phyloP scores from a whole-genome alignment of 768 basidiomycete species.

The Amanita polypyramis region DNA sequence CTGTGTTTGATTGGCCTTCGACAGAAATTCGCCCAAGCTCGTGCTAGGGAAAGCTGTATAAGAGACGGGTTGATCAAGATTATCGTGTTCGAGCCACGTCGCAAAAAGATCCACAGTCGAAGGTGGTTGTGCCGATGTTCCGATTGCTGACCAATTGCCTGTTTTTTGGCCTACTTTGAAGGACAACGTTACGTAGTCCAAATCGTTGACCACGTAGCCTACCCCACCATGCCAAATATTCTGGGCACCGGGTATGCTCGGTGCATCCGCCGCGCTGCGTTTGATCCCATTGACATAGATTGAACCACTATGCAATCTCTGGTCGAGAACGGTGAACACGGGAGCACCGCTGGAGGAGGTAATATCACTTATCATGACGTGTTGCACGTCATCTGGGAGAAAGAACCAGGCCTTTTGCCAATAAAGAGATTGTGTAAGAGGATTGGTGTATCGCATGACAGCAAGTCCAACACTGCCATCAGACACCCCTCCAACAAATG shows the following conservation, averaged over 20 bases:
- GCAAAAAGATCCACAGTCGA: conserved; percentile 52
- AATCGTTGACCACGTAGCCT: conserved; percentile 45
- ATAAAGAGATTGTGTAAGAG: conserved; percentile 36
- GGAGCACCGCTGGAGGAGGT: conserved; percentile 32
- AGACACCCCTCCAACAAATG: conserved; percentile 59
- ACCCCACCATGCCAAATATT: conserved; percentile 56
- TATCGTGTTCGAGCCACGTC: conserved; percentile 43
- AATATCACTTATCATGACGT: conserved; percentile 49
- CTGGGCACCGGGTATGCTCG: conserved; percentile 12
- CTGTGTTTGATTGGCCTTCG: conserved; percentile 21
- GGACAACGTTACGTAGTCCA: conserved; percentile 22
- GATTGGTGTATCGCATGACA: conserved; percentile 61
- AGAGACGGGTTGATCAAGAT: conserved; percentile 25
- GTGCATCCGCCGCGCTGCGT: neutral
- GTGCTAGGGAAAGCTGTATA: conserved; percentile 52
- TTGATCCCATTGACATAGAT: conserved; percentile 31
- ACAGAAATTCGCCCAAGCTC: conserved; percentile 24
- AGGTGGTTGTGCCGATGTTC: conserved; percentile 50
- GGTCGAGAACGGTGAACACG: conserved; percentile 59
- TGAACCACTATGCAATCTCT: conserved; percentile 34
- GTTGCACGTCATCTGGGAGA: conserved; percentile 50
- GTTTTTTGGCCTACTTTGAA: conserved; percentile 35
- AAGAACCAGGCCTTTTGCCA: conserved; percentile 75
- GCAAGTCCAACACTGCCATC: conserved; percentile 45
- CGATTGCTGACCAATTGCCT: conserved; percentile 53